Conservation (phyloP, 352 stramenopile species). For the Pythium periplocum region DNA sequence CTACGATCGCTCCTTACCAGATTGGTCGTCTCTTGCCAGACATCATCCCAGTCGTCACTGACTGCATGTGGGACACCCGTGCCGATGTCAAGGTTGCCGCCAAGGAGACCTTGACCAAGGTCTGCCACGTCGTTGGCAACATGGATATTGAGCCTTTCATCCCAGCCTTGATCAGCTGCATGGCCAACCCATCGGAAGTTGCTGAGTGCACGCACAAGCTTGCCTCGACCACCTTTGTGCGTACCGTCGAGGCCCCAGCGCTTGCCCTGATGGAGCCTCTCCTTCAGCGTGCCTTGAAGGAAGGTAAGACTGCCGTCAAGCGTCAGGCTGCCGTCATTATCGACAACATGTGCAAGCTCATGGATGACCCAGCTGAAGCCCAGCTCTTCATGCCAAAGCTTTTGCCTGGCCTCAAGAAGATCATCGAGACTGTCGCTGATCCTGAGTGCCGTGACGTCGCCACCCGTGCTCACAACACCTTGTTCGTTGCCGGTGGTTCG, state of each 20-base stretch:
- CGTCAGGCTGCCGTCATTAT: constrained; percentile 98
- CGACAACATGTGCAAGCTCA: constrained; percentile 99
- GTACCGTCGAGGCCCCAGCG: constrained; percentile 95
- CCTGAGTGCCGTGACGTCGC: constrained; percentile 96
- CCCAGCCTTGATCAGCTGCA: constrained; percentile 93
- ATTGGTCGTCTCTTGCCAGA: constrained; percentile 93
- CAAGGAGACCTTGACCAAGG: constrained; percentile 92
- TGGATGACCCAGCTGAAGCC: constrained; percentile 96
- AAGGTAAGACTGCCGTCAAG: constrained; percentile 96
- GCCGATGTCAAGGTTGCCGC: constrained; percentile 96
- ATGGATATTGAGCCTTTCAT: constrained; percentile 99
- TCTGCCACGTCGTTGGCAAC: constrained; percentile 97
- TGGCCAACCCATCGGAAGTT: constrained; percentile 96
- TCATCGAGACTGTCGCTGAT: constrained; percentile 94
- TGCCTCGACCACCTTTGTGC: constrained; percentile 98
- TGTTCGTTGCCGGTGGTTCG: constrained; percentile 92
- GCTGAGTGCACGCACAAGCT: constrained; percentile 99
- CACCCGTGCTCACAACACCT: constrained; percentile 89
- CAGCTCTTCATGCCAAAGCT: constrained; percentile 98
- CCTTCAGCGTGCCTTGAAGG: constrained; percentile 93
- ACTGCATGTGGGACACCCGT: constrained; percentile 99
- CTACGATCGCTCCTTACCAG: constrained; percentile 91
- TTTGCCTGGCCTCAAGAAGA: constrained; percentile 95
- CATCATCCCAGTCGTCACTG: constrained; percentile 96
- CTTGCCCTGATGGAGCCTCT: constrained; percentile 97